Evolutionary conservation across 2,329 filamentous ascomycete species (phyloP), one percentile per base, ranked within the genome.

Genomic region (Aspergillus ustus): DNA sequence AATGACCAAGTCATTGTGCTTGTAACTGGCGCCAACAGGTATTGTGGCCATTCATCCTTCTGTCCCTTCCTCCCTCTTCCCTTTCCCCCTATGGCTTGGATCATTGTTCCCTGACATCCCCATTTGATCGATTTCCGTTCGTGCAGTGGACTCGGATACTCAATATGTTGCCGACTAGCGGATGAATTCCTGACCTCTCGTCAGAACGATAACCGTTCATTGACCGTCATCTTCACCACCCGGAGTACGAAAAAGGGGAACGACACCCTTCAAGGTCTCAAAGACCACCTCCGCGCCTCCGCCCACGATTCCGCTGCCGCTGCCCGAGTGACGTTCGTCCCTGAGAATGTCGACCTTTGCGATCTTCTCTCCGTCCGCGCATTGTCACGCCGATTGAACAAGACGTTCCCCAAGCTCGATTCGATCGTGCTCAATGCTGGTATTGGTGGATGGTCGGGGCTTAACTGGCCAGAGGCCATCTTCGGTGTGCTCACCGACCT

Each of bases 21-120:
- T 44, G 86, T 97, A 45, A 96, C 92, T 0, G 92, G 92, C 57
- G 91, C 91, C 40, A 96, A 96, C 77, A 93, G 91, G 92, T 93
- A 84, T 60, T 51, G 28, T 51, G 2, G n/a, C 37, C 29, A 20
- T 17, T 40, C 34, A 40, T 40, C 34, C 8, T 15, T 15, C 34
- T 40, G 9, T 17, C 56, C 49, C 59, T 49, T 46, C 19, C 52
- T 17, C 51, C 48, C 5, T 25, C 37, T 46, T 40, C 31, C 37
- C 19, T 29, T 50, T 37, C 59, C 29, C 20, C 25, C 17, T 11
- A 15, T 56, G 40, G 2, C 11, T 17, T 54, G 49, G 60, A 54
- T 44, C 34, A 34, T 54, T 20, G 22, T 45, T 57, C 44, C 59
- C 63, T 66, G 43, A 64, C 62, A 53, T 43, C 29, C 20, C 54